These are phyloP conservation scores for Fomitopsis pinicola DNA, from an alignment of 1,284 basidiomycete genomes.

Conservation along the genomic window DNA sequence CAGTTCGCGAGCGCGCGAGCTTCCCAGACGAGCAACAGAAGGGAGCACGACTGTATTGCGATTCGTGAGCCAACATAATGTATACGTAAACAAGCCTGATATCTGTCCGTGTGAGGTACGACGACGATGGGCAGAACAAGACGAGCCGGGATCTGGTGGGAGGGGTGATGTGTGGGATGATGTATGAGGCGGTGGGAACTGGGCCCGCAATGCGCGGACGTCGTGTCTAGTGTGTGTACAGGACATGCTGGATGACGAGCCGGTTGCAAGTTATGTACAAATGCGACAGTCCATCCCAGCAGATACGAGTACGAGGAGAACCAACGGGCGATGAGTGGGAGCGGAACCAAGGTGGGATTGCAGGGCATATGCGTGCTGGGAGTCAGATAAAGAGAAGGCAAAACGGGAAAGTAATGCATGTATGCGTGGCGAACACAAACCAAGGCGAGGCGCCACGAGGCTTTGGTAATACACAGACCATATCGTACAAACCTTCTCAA, in stretches of 20 bases:
- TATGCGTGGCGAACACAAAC: not conserved
- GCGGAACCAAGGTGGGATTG: not conserved
- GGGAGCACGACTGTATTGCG: not conserved
- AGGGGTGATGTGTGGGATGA: not conserved
- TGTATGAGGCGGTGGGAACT: not conserved
- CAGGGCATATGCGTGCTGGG: not conserved
- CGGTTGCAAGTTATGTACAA: not conserved
- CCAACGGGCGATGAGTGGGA: not conserved
- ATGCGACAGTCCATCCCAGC: not conserved
- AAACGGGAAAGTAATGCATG: not conserved
- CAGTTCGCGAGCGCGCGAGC: not conserved
- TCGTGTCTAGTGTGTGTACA: not conserved
- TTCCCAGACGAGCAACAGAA: not conserved
- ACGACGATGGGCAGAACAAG: not conserved
- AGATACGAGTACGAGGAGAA: not conserved
- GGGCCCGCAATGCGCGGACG: not conserved
- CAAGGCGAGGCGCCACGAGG: not conserved
- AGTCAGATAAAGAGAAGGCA: not conserved
- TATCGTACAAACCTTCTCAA: not conserved
- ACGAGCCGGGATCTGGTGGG: not conserved
- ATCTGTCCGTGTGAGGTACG: slow-evolving; percentile 1
- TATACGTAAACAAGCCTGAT: not conserved
- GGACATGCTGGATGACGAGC: not conserved
- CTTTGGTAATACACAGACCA: not conserved
- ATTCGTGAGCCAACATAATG: not conserved